Percentiles rank a stretch among this genome's conserved stretches.
Conservation (phyloP, 2,329 filamentous ascomycete species). For the Ophiocordyceps sinensis region DNA sequence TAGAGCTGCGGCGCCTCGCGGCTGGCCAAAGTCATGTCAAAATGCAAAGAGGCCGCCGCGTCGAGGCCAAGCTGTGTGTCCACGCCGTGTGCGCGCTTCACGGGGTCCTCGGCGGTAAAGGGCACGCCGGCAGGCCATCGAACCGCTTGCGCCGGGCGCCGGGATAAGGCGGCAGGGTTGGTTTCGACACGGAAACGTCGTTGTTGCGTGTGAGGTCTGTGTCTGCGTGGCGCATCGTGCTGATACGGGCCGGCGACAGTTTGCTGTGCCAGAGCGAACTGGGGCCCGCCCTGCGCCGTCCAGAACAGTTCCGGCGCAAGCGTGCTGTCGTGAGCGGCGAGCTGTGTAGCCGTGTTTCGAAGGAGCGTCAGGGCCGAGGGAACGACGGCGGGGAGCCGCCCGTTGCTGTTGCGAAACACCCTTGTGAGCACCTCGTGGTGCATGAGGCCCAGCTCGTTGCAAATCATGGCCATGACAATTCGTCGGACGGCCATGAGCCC, state of each 20-base stretch:
- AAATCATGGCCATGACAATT: conserved; percentile 5
- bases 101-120: not conserved
- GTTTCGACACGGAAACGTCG: not conserved
- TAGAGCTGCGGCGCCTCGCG: not conserved
- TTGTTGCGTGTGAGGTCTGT: not conserved
- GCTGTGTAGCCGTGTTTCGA: not conserved
- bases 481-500: conserved; percentile 3
- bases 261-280: conserved; percentile 3
- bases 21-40: not conserved
- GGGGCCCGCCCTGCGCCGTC: conserved; percentile 5
- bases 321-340: not conserved
- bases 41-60: not conserved
- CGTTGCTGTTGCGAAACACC: not conserved
- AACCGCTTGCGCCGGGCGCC: not conserved
- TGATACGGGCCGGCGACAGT: not conserved
- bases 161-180: not conserved
- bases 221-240: not conserved
- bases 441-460: conserved; percentile 6
- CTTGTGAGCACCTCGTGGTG: conserved; percentile 2
- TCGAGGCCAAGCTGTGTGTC: not conserved
- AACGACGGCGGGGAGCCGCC: not conserved
- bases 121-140: not conserved
- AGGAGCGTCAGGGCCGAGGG: conserved; percentile 2
- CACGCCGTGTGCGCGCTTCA: not conserved
- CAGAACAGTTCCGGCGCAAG: conserved; percentile 1